Base-by-base conservation (phyloP, 768 basidiomycete genomes). In the Pilatotrama ljubarskyi region DNA sequence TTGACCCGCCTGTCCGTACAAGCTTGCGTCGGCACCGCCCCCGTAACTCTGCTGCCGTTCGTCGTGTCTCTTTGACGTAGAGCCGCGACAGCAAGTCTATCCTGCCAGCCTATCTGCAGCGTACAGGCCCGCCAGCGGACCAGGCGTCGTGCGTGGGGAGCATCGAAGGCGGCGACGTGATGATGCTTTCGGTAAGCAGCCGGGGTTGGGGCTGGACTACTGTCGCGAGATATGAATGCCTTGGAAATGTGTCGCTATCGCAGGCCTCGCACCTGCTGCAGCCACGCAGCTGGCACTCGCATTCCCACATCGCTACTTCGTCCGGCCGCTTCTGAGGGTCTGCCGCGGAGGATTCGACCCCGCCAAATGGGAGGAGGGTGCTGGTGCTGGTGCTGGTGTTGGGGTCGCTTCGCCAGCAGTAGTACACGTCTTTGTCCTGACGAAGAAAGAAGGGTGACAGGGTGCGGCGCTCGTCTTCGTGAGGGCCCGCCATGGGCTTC, bases 251-350 rank as follows among this genome's bases (percentile, higher is more conserved):
- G 52, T 52, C 47, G 40, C 47, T 60, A 60, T 60, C 59, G 52
- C 24, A 41, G 53, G 17, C 59, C 55, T 50, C 53, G 48, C 48
- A 24, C 58, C 40, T 40, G 25, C 55, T 29, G 17, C 51, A 43
- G 20, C 17, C 48, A 15, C 17, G 40, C 47, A 17, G 38, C 22
- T 36, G 25, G 29, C 47, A n/a, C 22, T 25, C 43, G 26, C 38
- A n/a, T 55, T 61, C 59, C 48, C 59, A 61, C 59, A 47, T 57
- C 38, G 29, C 47, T 36, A 50, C 43, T 61, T 49, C 53, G 40
- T 50, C 59, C 59, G 59, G 25, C 25, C 40, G 53, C 59, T 61
- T 61, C 59, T 43, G 36, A 25, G 20, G 37, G 18, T 44, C 43
- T 47, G 17, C 40, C 41, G 51, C 41, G 35, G 47, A 55, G 48